Conservation (phyloP, 1,284 basidiomycete genomes). For the Papiliotrema flavescens region DNA sequence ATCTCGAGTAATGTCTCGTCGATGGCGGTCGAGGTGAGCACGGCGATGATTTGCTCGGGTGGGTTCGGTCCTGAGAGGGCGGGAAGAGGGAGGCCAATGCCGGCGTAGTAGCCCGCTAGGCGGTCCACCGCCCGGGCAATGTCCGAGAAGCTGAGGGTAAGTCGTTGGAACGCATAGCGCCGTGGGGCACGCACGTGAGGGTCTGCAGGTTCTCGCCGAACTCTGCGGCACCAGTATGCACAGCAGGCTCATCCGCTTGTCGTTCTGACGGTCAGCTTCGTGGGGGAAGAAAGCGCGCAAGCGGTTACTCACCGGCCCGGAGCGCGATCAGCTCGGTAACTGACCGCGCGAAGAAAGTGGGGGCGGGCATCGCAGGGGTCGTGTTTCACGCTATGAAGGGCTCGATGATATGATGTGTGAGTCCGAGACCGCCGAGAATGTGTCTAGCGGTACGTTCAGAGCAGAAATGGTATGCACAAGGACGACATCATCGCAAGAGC, state of each 20-base stretch:
- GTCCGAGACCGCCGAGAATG: too few species aligned
- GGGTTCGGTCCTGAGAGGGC: slow-evolving; percentile 18
- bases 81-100: slow-evolving; percentile 20
- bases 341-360: slow-evolving; percentile 36
- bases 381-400: too few species aligned
- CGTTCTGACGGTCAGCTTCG: slow-evolving; percentile 12
- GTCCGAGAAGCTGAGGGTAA: slow-evolving; percentile 35
- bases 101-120: slow-evolving; percentile 50
- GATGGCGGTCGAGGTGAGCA: slow-evolving; percentile 50
- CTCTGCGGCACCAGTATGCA: slow-evolving; percentile 46
- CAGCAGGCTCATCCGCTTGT: slow-evolving; percentile 37
- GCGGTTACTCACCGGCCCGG: slow-evolving; percentile 29
- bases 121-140: slow-evolving; percentile 49
- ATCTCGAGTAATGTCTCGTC: slow-evolving; percentile 54
- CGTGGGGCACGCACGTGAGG: slow-evolving; percentile 29
- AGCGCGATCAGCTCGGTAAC: slow-evolving; percentile 41
- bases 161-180: background rate
- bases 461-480: background rate
- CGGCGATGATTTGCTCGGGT: slow-evolving; percentile 47
- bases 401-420: too few species aligned
- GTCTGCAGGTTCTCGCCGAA: slow-evolving; percentile 42
- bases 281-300: background rate
- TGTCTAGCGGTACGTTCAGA: background rate
- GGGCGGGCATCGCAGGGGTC: slow-evolving; percentile 28
- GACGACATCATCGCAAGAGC: background rate